A percentile compares a stretch with the other conserved stretches of the same genome.
phyloP scores from a whole-genome alignment of 2,329 filamentous ascomycete genomes.

The Davidsoniella neocaledoniae region DNA sequence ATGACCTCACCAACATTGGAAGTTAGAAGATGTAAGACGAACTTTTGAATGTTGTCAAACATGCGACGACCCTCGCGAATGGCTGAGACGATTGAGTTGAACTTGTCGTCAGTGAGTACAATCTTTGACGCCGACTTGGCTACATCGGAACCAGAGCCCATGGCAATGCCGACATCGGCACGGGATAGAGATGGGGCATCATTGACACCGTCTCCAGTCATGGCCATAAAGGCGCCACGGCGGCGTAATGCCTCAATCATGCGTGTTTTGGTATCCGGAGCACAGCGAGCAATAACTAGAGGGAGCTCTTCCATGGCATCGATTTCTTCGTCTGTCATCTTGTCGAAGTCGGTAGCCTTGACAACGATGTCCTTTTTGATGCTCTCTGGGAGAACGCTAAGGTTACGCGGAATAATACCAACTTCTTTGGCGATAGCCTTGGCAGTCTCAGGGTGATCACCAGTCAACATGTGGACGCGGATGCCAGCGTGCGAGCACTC shows the following conservation, averaged over 20 bases:
- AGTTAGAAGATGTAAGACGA: slow-evolving; percentile 61
- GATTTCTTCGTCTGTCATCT: slow-evolving; percentile 56
- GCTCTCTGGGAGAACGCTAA: slow-evolving; percentile 39
- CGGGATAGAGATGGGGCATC: slow-evolving; percentile 67
- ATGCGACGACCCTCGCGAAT: slow-evolving; percentile 71
- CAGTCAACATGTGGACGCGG: slow-evolving; percentile 69
- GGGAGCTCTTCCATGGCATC: slow-evolving; percentile 60
- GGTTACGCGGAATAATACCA: slow-evolving; percentile 53
- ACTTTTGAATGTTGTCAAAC: slow-evolving; percentile 83
- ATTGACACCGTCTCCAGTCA: slow-evolving; percentile 83
- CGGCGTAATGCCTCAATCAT: slow-evolving; percentile 83
- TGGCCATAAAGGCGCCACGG: slow-evolving; percentile 59
- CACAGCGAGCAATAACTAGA: slow-evolving; percentile 68
- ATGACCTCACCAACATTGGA: slow-evolving; percentile 76
- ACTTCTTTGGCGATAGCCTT: slow-evolving; percentile 64
- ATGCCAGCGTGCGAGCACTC: slow-evolving; percentile 60
- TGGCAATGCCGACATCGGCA: slow-evolving; percentile 75
- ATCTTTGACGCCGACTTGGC: slow-evolving; percentile 71
- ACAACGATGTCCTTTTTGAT: slow-evolving; percentile 55
- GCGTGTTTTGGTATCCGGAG: slow-evolving; percentile 71
- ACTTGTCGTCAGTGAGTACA: slow-evolving; percentile 76
- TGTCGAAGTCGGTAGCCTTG: slow-evolving; percentile 65
- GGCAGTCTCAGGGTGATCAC: slow-evolving; percentile 65
- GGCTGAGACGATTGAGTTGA: slow-evolving; percentile 68
- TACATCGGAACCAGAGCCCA: slow-evolving; percentile 78